A percentile compares a stretch with the other conserved stretches of the same genome.
Conservation (phyloP, 306 rosid species). For the Lathyrus oleraceus region DNA sequence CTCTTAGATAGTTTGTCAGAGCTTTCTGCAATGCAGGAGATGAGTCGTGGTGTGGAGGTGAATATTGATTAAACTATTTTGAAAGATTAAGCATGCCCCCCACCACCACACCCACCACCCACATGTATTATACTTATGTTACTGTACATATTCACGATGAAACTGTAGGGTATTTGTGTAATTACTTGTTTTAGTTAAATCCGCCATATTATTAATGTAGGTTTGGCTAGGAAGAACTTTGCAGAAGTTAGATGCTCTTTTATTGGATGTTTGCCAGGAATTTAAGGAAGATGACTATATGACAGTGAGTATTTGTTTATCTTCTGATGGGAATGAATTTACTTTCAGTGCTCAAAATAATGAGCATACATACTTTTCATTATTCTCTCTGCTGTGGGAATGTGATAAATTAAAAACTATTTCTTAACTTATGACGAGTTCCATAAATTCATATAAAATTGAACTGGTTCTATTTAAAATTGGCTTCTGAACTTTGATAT, state of each 20-base stretch:
- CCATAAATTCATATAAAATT: conserved; percentile 3
- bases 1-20: conserved; percentile 86
- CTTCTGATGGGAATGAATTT: conserved; percentile 33
- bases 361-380: conserved; percentile 10
- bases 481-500: neutral
- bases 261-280: conserved; percentile 94
- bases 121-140: conserved; percentile 10
- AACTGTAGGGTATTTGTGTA: conserved; percentile 26
- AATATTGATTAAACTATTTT: conserved; percentile 40
- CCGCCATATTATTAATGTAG: conserved; percentile 42
- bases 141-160: conserved; percentile 13
- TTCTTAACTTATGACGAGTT: conserved; percentile 26
- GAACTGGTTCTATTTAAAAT: conserved; percentile 16
- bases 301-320: conserved; percentile 60
- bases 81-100: conserved; percentile 22
- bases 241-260: conserved; percentile 88
- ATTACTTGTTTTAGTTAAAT: conserved; percentile 26
- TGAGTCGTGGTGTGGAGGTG: conserved; percentile 94
- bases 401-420: conserved; percentile 21
- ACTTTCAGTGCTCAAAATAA: conserved; percentile 28
- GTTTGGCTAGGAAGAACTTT: conserved; percentile 94
- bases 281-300: conserved; percentile 82
- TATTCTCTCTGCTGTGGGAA: conserved; percentile 13
- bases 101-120: too few species aligned
- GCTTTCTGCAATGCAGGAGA: conserved; percentile 89